Base-by-base conservation (phyloP, 768 basidiomycete species). In the Phaeotremella skinneri region DNA sequence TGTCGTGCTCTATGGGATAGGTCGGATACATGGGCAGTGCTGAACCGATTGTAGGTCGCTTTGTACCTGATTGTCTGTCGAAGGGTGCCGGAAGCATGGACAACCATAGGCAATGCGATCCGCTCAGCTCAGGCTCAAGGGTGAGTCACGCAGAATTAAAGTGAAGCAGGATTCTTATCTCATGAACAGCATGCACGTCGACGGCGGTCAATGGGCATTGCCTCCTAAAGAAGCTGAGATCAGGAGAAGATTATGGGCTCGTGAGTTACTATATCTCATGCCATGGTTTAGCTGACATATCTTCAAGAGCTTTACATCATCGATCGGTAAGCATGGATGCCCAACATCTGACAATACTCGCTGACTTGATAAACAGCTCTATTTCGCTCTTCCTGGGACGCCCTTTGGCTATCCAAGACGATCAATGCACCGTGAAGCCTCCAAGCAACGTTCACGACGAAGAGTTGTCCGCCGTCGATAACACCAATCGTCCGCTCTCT, bases 311-410 rank as follows among this genome's bases (percentile, higher is more conserved):
- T 66, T 27, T 66, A 66, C 43, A 56, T 52, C 14, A 49, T 66
- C 16, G 64, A 66, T 49, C 30, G 63, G 59, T 64, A n/a, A 52
- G 55, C 2, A 14, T 34, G 4, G 20, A n/a, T n/a, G n/a, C n/a
- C 34, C 17, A 31, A 30, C 9, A 27, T 41, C 17, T 56, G 14
- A 21, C 31, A 4, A 47, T 34, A 32, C n/a, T n/a, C 37, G 52
- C 20, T 39, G 52, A 32, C 30, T 29, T 50, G 5, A 21, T 39
- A 11, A 27, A 9, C 20, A 60, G 67, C 32, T 61, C 64, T 9
- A 52, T 69, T 14, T 59, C 63, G 0, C 56, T 67, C 43, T 67
- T 64, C 51, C 61, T 70, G 16, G 66, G 68, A 4, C 54, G 68
- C 39, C 68, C 68, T 7, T 43, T 63, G 4, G 58, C 60, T 50